These are phyloP conservation scores for Poteriospumella lacustris DNA, from an alignment of 108 stramenopile species.

Conservation along the genomic window DNA sequence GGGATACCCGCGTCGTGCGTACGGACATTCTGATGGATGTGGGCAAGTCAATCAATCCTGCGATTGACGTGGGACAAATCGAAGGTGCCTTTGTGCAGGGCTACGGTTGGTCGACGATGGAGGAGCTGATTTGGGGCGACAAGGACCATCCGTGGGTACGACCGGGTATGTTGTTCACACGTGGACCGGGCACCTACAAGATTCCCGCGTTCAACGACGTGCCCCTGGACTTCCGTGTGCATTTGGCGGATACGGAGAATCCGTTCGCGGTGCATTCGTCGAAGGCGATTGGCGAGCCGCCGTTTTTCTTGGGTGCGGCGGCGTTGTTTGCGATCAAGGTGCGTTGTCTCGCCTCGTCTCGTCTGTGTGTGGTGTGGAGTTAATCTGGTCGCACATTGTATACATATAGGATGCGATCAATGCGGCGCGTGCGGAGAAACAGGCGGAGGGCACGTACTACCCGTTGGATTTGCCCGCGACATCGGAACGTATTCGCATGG, in stretches of 20 bases:
- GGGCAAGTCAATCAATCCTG: constrained; percentile 84
- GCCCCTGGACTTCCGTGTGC: constrained; percentile 77
- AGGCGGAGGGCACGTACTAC: constrained; percentile 58
- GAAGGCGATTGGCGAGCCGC: constrained; percentile 92
- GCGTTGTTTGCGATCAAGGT: constrained; percentile 84
- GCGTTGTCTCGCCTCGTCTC: neutral
- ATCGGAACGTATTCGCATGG: constrained; percentile 58
- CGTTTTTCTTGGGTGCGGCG: constrained; percentile 76
- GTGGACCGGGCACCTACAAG: constrained; percentile 92
- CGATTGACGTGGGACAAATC: constrained; percentile 90
- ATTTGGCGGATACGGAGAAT: constrained; percentile 72
- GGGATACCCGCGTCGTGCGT: constrained; percentile 69
- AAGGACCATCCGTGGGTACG: constrained; percentile 84
- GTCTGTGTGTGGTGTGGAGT: neutral
- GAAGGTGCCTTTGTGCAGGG: constrained; percentile 87
- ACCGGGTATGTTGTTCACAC: constrained; percentile 73
- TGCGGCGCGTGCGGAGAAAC: constrained; percentile 54
- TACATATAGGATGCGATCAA: constrained; percentile 61
- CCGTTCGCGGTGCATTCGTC: constrained; percentile 84
- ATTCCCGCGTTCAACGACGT: constrained; percentile 90
- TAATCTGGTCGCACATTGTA: neutral
- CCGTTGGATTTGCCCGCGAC: constrained; percentile 78
- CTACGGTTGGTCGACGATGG: constrained; percentile 89
- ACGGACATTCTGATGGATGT: constrained; percentile 70
- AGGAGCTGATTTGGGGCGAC: constrained; percentile 78